Evolutionary conservation across 179 eudicot species (phyloP), one percentile per base, ranked within the genome.

Genomic region (Vitellaria paradoxa): DNA sequence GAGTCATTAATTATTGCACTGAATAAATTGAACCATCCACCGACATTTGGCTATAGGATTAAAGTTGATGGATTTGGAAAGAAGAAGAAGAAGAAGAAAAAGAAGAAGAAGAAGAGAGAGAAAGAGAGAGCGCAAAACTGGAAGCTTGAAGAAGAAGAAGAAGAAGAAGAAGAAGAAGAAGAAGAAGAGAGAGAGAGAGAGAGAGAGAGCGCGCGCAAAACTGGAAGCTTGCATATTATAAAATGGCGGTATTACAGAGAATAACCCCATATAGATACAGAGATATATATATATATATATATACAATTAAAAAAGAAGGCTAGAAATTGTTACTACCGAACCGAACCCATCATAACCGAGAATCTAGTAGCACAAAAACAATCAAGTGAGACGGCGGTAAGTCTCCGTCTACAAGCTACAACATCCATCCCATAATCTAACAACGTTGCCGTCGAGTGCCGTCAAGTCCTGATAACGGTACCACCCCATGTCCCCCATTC

Each of bases 361-460:
- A 73, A 70, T 46, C 66, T 63, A 47, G 55, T 53, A 56, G 46
- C 60, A 73, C 46, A 23, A 20, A 20, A 57, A 21, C 52, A 30
- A 30, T 50, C 55, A 0, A 30, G 2, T 1, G 6, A 50, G 23
- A 12, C 62, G 20, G 20, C 24, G 30, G 9, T 73, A 15, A 8
- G 20, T 13, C 52, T 40, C 14, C 67, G 6, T 3, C 37, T 30
- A 30, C 37, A 30, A 30, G 37, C 37, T 30, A 2, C 45, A 3
- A 30, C 18, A 30, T 13, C 77, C 84, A 9, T 85, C 89, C 98
- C 98, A 93, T 73, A 92, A 78, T 71, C 84, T 85, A 2, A 93
- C 98, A 67, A 92, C 93, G 74, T 84, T 93, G 5, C 97, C 97
- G 72, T 88, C 76, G 0, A 93, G 65, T 60, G 83, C 90, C 68